Base-by-base conservation (phyloP, 2,329 filamentous ascomycete genomes). In the Cladosporium sphaerospermum region DNA sequence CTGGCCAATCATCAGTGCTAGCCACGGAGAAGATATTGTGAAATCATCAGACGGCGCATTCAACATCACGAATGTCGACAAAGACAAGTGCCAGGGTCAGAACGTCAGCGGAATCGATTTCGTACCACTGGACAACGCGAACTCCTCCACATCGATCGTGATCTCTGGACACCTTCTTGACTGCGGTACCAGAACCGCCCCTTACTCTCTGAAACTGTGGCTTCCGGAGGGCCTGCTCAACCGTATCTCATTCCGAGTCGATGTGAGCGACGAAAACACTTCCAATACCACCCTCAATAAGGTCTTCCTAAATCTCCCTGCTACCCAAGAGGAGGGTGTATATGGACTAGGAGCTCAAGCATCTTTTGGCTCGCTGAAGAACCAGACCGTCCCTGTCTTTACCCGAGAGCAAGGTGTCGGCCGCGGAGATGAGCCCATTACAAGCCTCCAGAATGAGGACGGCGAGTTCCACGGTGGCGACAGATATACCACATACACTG, bases 401-500 rank as follows among this genome's bases (percentile, higher is more conserved):
- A 56, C 63, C 16, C 59, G 64, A 37, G 64, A 66, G 54, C 61
- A 63, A 51, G 64, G 64, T 33, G 62, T 64, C 13, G 63, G 64
- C 7, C 57, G 63, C n/a, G 63, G 64, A 7, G 60, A 61, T 37
- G 54, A 64, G 53, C 62, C 63, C 2, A 56, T 65, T 16, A 64
- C 63, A 6, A 54, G 54, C 7, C 46, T 60, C 39, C 53, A 55
- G 41, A 65, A 66, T 44, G 59, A 53, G 19, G 59, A 62, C 52
- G 57, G 61, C 7, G 54, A 52, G 2, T 61, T 65, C 46, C 54
- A 59, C 10, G 68, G 68, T 13, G 67, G 67, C 16, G 59, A 67
- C 45, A 52, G 56, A 8, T 66, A 64, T 57, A 70, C 67, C 3
- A 64, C 67, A 1, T 70, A 70, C 54, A 66, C 66, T 9, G 64